These are phyloP conservation scores for Eutrema salsugineum DNA, from an alignment of 441 rosid genomes.

Conservation along the genomic window DNA sequence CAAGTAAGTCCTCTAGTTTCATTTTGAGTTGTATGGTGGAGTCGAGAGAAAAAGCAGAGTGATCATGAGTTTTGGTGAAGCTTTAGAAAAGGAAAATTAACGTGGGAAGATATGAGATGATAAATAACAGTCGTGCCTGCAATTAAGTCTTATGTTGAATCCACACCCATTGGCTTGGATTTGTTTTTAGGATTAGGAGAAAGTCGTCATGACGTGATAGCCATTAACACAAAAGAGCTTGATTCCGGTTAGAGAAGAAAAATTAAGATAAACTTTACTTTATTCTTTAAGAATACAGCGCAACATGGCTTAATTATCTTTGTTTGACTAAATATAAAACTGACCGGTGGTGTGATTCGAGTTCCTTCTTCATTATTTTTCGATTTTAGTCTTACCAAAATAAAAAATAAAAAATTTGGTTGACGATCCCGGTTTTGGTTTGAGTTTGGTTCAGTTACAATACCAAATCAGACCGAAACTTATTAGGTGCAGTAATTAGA, in stretches of 20 bases:
- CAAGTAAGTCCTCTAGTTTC: constrained; percentile 85
- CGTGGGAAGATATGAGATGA: not conserved
- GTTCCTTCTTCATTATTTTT: not conserved
- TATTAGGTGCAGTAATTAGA: not conserved
- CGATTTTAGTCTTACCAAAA: not conserved
- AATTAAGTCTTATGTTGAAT: constrained; percentile 18
- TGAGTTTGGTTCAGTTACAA: not conserved
- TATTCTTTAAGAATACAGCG: constrained; percentile 10
- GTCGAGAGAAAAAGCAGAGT: not conserved
- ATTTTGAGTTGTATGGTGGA: constrained; percentile 25
- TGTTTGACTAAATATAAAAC: not conserved
- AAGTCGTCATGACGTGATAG: constrained; percentile 56
- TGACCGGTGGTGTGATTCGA: not conserved
- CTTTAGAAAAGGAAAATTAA: not conserved
- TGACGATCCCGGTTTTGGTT: not conserved
- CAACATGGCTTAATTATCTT: constrained; percentile 1
- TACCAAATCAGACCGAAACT: not conserved
- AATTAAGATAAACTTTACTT: not conserved
- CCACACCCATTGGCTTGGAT: not conserved
- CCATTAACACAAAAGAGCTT: constrained; percentile 44
- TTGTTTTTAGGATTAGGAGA: not conserved
- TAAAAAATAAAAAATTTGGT: not conserved
- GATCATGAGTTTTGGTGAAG: not conserved
- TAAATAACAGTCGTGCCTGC: constrained; percentile 24
- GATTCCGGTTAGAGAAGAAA: not conserved